Conservation (phyloP, 768 basidiomycete genomes). For the Phallus indusiatus region DNA sequence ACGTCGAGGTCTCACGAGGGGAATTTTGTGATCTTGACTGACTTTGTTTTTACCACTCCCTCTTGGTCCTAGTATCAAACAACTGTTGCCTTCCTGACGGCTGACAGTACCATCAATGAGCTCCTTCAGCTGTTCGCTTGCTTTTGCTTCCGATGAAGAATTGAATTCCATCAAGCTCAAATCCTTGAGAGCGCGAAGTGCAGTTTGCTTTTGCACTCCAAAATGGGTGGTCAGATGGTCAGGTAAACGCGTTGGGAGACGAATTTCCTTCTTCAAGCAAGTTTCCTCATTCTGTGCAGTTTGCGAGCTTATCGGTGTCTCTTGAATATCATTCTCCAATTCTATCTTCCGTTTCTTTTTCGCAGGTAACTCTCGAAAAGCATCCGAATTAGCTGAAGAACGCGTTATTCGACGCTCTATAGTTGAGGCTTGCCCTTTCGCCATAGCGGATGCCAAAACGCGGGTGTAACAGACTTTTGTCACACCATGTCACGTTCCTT, state of each 20-base stretch:
- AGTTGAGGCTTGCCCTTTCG: background rate
- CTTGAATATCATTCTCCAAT: background rate
- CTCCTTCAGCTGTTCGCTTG: slow-evolving; percentile 47
- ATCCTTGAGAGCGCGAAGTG: slow-evolving; percentile 37
- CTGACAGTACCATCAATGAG: slow-evolving; percentile 64
- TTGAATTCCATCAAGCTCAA: slow-evolving; percentile 21
- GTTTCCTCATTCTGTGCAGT: slow-evolving; percentile 13
- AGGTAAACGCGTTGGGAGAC: slow-evolving; percentile 23
- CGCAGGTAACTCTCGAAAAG: background rate
- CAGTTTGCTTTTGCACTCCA: slow-evolving; percentile 46
- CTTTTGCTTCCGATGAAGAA: slow-evolving; percentile 38
- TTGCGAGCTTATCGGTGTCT: background rate
- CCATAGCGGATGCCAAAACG: background rate
- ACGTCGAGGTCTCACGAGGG: background rate
- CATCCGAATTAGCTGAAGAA: background rate
- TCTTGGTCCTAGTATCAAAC: slow-evolving; percentile 74
- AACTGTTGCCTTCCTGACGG: slow-evolving; percentile 90
- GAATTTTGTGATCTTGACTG: slow-evolving; percentile 17
- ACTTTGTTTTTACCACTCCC: slow-evolving; percentile 84
- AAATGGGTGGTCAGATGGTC: slow-evolving; percentile 36
- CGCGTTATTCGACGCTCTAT: background rate
- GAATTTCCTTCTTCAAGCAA: slow-evolving; percentile 27
- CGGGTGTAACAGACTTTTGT: background rate
- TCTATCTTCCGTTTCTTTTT: slow-evolving; percentile 1
- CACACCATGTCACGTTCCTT: slow-evolving; percentile 19